Conservation (phyloP, 805 yeast genomes). For the Spencermartinsiella europaea region DNA sequence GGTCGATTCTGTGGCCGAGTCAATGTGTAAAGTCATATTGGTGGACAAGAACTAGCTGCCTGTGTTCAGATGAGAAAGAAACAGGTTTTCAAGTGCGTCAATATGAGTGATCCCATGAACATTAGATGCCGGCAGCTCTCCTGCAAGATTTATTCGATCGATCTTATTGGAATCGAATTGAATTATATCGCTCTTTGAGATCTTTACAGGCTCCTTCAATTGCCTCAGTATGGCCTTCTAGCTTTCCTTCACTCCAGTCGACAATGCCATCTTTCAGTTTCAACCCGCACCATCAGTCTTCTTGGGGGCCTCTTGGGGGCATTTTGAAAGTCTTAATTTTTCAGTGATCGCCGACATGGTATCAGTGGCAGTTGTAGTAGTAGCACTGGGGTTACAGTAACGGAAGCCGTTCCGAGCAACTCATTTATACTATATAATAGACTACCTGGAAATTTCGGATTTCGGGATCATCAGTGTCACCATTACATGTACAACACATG, state of each 20-base stretch:
- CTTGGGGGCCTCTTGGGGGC: too few relatives aligned
- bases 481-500: too few relatives aligned
- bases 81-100: slow-evolving; percentile 98
- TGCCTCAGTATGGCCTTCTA: slow-evolving; percentile 32
- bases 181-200: slow-evolving; percentile 26
- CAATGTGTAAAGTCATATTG: too few relatives aligned
- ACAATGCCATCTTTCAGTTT: slow-evolving; percentile 24
- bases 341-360: slow-evolving; percentile 13
- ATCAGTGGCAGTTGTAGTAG: too few relatives aligned
- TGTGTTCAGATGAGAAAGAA: too few relatives aligned
- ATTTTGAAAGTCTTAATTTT: slow-evolving; percentile 28
- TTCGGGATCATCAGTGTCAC: too few relatives aligned
- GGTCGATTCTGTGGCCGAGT: too few relatives aligned
- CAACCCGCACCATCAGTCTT: slow-evolving; percentile 29
- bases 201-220: slow-evolving; percentile 31
- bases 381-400: too few relatives aligned
- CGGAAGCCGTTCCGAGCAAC: too few relatives aligned
- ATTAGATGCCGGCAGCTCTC: slow-evolving; percentile 41
- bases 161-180: slow-evolving; percentile 30
- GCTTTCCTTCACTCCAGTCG: slow-evolving; percentile 32
- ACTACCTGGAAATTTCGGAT: too few relatives aligned
- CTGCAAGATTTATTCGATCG: slow-evolving; percentile 26
- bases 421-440: too few relatives aligned
- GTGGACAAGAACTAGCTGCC: too few relatives aligned
- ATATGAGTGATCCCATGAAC: slow-evolving; percentile 92